Percentiles rank a stretch among this genome's conserved stretches.
These are phyloP conservation scores for Malassezia furfur DNA, from an alignment of 1,284 basidiomycete genomes.

Conservation along the genomic window DNA sequence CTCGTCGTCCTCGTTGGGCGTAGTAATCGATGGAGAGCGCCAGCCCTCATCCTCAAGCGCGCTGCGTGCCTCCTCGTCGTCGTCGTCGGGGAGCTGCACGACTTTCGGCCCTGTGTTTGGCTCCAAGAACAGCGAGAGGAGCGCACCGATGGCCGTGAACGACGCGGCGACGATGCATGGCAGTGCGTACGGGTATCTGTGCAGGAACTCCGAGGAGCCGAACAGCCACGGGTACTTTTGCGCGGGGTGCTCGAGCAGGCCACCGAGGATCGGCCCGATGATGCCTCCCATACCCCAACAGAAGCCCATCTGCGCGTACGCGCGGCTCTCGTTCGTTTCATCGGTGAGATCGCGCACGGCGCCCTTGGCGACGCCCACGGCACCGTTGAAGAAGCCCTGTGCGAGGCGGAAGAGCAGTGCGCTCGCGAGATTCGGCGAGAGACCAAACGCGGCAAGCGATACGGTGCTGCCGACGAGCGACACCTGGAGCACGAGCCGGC, in stretches of 20 bases:
- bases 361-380: constrained; percentile 76
- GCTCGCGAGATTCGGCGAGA: constrained; percentile 55
- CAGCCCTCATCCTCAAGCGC: not conserved
- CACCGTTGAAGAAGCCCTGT: constrained; percentile 90
- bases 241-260: constrained; percentile 57
- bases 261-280: constrained; percentile 62
- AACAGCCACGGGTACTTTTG: constrained; percentile 73
- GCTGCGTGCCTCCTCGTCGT: not conserved
- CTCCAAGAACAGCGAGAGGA: constrained; percentile 78
- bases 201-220: constrained; percentile 57
- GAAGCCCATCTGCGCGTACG: constrained; percentile 87
- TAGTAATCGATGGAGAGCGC: not conserved
- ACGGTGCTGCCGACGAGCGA: constrained; percentile 73
- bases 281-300: constrained; percentile 89
- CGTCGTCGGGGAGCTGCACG: not conserved
- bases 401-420: constrained; percentile 79
- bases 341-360: constrained; percentile 81
- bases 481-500: constrained; percentile 70
- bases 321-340: constrained; percentile 77
- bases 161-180: constrained; percentile 61
- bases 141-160: constrained; percentile 57
- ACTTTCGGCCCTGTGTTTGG: constrained; percentile 58
- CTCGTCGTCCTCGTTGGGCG: not conserved
- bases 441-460: constrained; percentile 74
- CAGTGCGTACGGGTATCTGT: constrained; percentile 77